Base-by-base conservation (phyloP, 2,329 filamentous ascomycete species). In the Moelleriella libera region DNA sequence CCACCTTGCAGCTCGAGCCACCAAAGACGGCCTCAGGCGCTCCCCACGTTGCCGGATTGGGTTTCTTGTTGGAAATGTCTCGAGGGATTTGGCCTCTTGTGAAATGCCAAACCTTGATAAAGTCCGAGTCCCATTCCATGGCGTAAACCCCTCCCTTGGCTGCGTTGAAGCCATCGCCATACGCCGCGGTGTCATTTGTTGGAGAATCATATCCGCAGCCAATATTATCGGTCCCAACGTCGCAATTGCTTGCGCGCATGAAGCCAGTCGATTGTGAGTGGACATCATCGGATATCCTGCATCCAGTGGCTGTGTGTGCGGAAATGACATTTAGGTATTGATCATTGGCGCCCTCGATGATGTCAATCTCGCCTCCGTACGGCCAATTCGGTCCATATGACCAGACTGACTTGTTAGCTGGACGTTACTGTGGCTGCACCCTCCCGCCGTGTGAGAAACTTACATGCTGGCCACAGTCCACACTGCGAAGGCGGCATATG, bases 61-160 rank as follows among this genome's bases (percentile, higher is more conserved):
- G 87, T 5, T 55, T 67, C 47, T 67, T 76, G 32, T 63, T 62
- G 5, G 65, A 61, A 45, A 90, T 81, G 57, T 92, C 82, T 0
- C 62, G 57, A 0, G 88, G 87, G 41, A 89, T 75, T 7, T 63
- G 59, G 31, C 64, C 65, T n/a, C 83, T 76, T 2, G 80, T 68
- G 63, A 88, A 94, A 68, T 85, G 85, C 80, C 82, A 94, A 52
- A 92, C 70, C 48, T 74, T 80, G 60, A 94, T 83, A 48, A 72
- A 75, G 1, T 75, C 64, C 8, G 69, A 65, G 45, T 82, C 82
- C 85, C 86, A 92, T 56, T 83, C 71, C 54, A 83, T 75, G 5
- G 80, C 82, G 54, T 84, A 86, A 3, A 85, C 73, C 30, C 82
- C 82, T n/a, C 83, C 82, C 1, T 72, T 70, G 37, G 62, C 74